Base-by-base conservation (phyloP, 441 rosid species). In the Syzygium malaccense region DNA sequence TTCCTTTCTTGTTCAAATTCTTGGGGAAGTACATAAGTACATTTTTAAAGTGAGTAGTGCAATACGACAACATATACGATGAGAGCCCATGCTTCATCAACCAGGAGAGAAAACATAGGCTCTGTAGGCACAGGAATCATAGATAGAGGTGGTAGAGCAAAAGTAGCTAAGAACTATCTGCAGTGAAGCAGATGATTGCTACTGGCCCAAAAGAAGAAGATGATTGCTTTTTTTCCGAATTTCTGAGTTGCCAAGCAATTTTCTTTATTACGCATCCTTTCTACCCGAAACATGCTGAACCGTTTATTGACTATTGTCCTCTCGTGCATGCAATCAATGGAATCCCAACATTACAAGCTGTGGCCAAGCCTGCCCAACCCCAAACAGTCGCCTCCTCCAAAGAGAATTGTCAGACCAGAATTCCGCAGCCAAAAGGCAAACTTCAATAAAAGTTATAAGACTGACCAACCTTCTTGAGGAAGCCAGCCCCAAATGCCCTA, bases 401-500 rank as follows among this genome's bases (percentile, higher is more conserved):
- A 75, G 51, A 75, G 51, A 75, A 23, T 71, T 41, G 83, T 41
- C 53, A 25, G 51, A 75, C 53, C 83, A 75, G 83, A 75, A 41
- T 25, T 75, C 83, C 25, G 53, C 83, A 41, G 83, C 83, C 53
- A 25, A 75, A 75, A 23, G 83, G 83, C 83, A 75, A 41, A 41
- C 51, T 37, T 75, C 18, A 41, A 41, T 41, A 41, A 75, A 80
- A 88, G 49, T 85, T 87, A 60, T 49, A 57, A 86, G 15, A 71
- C 68, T 86, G 64, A 91, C 91, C 88, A 48, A 96, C 99, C 98
- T 95, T 97, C 95, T 97, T 97, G 87, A 97, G 93, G 93, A 97
- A 97, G 53, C 96, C 97, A 85, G 98, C 99, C 89, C 98, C 99
- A 86, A 97, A 97, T 55, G 99, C 98, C 92, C 99, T 92, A 60